A percentile compares a stretch with the other conserved stretches of the same genome.
Conservation (phyloP, 805 yeast species). For the Starmera quercuum region DNA sequence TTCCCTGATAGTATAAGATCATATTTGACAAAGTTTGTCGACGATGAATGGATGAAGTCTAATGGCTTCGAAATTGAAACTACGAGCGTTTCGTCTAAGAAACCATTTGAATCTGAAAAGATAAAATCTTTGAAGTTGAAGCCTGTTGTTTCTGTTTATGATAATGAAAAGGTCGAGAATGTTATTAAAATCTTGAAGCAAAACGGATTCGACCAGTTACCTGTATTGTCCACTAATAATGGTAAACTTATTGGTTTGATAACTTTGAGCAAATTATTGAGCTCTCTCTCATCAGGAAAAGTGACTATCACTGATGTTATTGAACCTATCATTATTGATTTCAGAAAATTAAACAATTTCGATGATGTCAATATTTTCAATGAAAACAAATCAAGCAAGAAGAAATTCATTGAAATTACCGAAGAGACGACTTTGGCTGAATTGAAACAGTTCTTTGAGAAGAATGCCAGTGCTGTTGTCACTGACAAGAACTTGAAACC, state of each 20-base stretch:
- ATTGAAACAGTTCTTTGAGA: constrained; percentile 74
- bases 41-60: constrained; percentile 83
- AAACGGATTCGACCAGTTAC: constrained; percentile 80
- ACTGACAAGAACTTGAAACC: constrained; percentile 68
- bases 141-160: constrained; percentile 71
- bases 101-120: constrained; percentile 45
- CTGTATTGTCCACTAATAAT: constrained; percentile 47
- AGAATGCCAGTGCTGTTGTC: constrained; percentile 75
- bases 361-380: constrained; percentile 52
- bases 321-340: constrained; percentile 58
- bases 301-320: constrained; percentile 50
- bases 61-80: constrained; percentile 61
- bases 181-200: constrained; percentile 65
- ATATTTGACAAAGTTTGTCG: constrained; percentile 79
- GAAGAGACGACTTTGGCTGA: constrained; percentile 57
- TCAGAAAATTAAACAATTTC: constrained; percentile 59
- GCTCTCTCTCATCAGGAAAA: constrained; percentile 54
- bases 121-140: constrained; percentile 66
- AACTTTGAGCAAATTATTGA: constrained; percentile 66
- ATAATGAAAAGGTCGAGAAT: constrained; percentile 48
- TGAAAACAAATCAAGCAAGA: constrained; percentile 55
- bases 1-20: constrained; percentile 87
- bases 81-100: constrained; percentile 29
- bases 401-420: constrained; percentile 60
- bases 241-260: constrained; percentile 64